Conservation (phyloP, 257 asterid species). For the Nyctanthes arbortristis region DNA sequence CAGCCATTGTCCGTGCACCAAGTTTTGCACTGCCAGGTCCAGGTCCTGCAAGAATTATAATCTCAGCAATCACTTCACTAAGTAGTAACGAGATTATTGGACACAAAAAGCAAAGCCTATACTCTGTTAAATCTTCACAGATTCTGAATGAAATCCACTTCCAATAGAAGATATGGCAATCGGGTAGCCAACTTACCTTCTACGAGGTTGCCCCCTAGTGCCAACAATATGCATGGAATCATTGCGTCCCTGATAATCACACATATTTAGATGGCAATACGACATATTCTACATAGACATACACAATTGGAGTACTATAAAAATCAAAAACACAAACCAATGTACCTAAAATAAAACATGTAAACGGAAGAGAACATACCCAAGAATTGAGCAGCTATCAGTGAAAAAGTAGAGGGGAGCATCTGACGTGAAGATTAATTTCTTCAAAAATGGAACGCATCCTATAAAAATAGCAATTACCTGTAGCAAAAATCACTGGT, state of each 20-base stretch:
- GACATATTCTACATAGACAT: conserved; percentile 2
- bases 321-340: conserved; percentile 15
- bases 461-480: conserved; percentile 82
- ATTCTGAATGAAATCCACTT: too few relatives aligned
- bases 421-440: conserved; percentile 74
- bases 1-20: conserved; percentile 83
- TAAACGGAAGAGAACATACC: conserved; percentile 55
- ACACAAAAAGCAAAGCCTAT: too few relatives aligned
- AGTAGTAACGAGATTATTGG: conserved; percentile 2
- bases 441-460: conserved; percentile 81
- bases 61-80: neutral
- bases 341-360: conserved; percentile 20
- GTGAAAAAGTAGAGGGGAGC: conserved; percentile 96
- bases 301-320: conserved; percentile 1
- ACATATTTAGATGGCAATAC: conserved; percentile 12
- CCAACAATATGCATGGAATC: conserved; percentile 97
- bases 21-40: conserved; percentile 89
- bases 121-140: too few relatives aligned
- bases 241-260: conserved; percentile 80
- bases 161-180: neutral
- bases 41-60: conserved; percentile 58
- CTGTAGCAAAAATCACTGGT: conserved; percentile 50
- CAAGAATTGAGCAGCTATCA: conserved; percentile 97
- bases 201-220: conserved; percentile 97
- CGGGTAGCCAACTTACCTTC: conserved; percentile 53